Evolutionary conservation across 2,329 filamentous ascomycete species (phyloP).

Genomic region (Graphilbum sp.): DNA sequence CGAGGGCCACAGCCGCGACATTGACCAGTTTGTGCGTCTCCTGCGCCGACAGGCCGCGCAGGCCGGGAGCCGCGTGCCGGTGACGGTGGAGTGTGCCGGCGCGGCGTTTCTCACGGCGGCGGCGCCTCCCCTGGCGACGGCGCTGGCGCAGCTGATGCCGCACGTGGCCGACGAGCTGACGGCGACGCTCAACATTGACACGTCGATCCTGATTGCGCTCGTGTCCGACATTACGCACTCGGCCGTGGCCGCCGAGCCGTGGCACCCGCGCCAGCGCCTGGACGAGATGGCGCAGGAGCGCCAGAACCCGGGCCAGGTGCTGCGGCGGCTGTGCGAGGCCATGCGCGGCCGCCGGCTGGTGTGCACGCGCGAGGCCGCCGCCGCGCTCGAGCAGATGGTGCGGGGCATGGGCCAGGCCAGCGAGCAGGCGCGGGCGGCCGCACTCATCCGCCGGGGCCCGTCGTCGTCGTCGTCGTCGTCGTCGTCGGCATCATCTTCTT

Average conservation of each 20-base stretch:
- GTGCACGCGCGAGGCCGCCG: slow-evolving; percentile 49
- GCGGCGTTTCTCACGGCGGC: slow-evolving; percentile 10
- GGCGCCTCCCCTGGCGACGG: slow-evolving; percentile 9
- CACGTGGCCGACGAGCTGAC: slow-evolving; percentile 12
- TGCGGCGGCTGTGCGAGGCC: slow-evolving; percentile 42
- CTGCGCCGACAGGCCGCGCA: slow-evolving; percentile 6
- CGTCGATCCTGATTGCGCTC: slow-evolving; percentile 55
- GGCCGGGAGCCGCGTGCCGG: slow-evolving; percentile 9
- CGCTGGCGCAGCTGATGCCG: slow-evolving; percentile 10
- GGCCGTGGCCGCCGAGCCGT: slow-evolving; percentile 17
- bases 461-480: too few relatives aligned
- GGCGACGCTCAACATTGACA: slow-evolving; percentile 40
- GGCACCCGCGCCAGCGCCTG: slow-evolving; percentile 40
- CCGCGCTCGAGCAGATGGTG: slow-evolving; percentile 51
- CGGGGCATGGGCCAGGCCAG: slow-evolving; percentile 43
- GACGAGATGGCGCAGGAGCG: slow-evolving; percentile 50
- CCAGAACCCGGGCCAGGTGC: slow-evolving; percentile 38
- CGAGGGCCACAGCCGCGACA: slow-evolving; percentile 11
- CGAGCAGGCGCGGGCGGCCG: slow-evolving; percentile 39
- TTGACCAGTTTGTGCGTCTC: slow-evolving; percentile 14
- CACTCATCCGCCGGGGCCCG: slow-evolving; percentile 26
- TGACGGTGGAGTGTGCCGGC: slow-evolving; percentile 14
- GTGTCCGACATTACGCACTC: slow-evolving; percentile 57
- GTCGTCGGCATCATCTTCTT: too few relatives aligned
- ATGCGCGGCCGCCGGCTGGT: slow-evolving; percentile 40